A percentile compares a stretch with the other conserved stretches of the same genome.
These are phyloP conservation scores for Blastomyces percursus DNA, from an alignment of 2,329 filamentous ascomycete species.

Conservation along the genomic window DNA sequence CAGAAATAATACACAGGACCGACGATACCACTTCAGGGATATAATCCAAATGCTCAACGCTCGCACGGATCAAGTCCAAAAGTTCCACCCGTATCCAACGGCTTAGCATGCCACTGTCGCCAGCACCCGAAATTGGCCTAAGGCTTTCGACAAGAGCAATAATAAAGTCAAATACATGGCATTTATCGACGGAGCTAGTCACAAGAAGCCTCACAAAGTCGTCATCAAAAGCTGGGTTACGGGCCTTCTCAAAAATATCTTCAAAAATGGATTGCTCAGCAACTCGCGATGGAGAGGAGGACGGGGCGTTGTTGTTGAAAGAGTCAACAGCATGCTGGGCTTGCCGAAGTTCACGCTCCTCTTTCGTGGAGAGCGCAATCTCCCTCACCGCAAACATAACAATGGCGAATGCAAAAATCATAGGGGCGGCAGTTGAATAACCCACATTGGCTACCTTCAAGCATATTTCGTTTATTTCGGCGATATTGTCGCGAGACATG, in stretches of 20 bases:
- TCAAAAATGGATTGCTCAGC: constrained; percentile 37
- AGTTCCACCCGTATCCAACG: constrained; percentile 54
- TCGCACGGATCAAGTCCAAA: constrained; percentile 59
- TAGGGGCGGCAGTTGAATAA: constrained; percentile 56
- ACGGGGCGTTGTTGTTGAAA: constrained; percentile 28
- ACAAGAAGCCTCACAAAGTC: constrained; percentile 41
- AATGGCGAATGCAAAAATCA: constrained; percentile 71
- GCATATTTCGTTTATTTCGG: constrained; percentile 62
- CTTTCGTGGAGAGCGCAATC: constrained; percentile 51
- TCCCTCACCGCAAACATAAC: constrained; percentile 60
- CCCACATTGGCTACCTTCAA: constrained; percentile 47
- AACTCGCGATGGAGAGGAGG: constrained; percentile 20
- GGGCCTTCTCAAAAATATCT: constrained; percentile 37
- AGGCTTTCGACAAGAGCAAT: constrained; percentile 35
- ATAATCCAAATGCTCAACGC: constrained; percentile 58
- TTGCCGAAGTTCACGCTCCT: constrained; percentile 38
- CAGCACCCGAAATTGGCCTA: constrained; percentile 38
- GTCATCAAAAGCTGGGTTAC: constrained; percentile 30
- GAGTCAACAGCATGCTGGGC: constrained; percentile 33
- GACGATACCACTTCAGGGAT: constrained; percentile 58
- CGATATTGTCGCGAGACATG: constrained; percentile 57
- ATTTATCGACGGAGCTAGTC: constrained; percentile 36
- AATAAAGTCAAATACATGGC: constrained; percentile 41
- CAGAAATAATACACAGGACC: constrained; percentile 53
- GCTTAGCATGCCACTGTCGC: constrained; percentile 44